These are phyloP conservation scores for Neofusicoccum parvum DNA, from an alignment of 2,329 filamentous ascomycete species.

Conservation along the genomic window DNA sequence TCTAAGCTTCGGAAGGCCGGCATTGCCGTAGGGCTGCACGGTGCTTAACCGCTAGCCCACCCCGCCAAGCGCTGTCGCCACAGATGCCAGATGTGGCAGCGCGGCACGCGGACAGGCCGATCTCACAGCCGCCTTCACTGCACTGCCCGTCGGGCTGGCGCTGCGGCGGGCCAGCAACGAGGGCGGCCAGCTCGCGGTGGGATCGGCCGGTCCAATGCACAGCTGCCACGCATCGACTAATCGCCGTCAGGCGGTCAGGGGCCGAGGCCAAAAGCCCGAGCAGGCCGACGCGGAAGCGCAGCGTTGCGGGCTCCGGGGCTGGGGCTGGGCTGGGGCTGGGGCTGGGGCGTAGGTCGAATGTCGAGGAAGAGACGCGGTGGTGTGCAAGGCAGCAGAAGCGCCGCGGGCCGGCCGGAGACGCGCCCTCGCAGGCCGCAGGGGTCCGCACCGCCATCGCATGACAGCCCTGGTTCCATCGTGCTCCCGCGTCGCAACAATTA, in stretches of 20 bases:
- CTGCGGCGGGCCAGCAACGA: not conserved
- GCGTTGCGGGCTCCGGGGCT: not conserved
- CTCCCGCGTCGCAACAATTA: not conserved
- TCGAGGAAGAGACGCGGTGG: not conserved
- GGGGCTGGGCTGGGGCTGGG: not conserved
- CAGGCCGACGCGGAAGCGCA: not conserved
- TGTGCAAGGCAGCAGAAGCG: not conserved
- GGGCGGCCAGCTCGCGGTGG: not conserved
- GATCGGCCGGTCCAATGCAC: not conserved
- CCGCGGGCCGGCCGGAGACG: not conserved
- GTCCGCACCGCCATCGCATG: not conserved
- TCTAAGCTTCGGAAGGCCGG: slow-evolving; percentile 1
- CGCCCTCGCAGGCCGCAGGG: not conserved
- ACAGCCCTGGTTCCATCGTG: not conserved
- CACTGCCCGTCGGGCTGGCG: not conserved
- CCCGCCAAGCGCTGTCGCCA: not conserved
- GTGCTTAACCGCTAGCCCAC: not conserved
- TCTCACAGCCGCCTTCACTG: too few relatives aligned
- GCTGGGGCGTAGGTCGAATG: not conserved
- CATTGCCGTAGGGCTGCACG: not conserved
- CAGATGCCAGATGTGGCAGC: too few relatives aligned
- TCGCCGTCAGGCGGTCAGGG: not conserved
- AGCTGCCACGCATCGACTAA: not conserved
- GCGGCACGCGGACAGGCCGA: too few relatives aligned
- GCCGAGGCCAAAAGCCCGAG: not conserved